These are phyloP conservation scores for Kwoniella newhampshirensis DNA, from an alignment of 768 basidiomycete species.

Conservation along the genomic window DNA sequence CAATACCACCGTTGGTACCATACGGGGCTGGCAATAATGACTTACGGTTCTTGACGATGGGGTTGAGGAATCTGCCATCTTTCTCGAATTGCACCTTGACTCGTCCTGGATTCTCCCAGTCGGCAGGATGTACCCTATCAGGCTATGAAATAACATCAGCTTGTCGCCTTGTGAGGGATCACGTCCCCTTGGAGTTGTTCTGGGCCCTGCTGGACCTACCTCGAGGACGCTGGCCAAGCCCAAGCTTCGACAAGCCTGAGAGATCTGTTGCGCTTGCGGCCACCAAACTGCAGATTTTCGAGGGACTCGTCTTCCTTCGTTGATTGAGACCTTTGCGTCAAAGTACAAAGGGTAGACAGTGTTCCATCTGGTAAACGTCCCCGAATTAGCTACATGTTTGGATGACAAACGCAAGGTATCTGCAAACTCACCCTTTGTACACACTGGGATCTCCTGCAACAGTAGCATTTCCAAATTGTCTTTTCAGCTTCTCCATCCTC, in stretches of 20 bases:
- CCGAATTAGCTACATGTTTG: slow-evolving; percentile 3
- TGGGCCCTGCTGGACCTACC: slow-evolving; percentile 55
- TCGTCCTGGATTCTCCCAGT: slow-evolving; percentile 97
- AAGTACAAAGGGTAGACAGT: slow-evolving; percentile 96
- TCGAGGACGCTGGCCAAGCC: slow-evolving; percentile 82
- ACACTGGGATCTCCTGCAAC: slow-evolving; percentile 37
- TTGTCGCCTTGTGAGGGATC: neutral
- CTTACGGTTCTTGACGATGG: slow-evolving; percentile 55
- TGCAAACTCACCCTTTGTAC: slow-evolving; percentile 48
- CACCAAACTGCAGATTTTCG: slow-evolving; percentile 83
- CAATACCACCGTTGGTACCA: neutral
- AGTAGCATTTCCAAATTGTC: slow-evolving; percentile 44
- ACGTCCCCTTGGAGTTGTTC: neutral
- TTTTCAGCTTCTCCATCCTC: slow-evolving; percentile 27
- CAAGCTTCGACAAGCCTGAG: slow-evolving; percentile 72
- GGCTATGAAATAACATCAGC: slow-evolving; percentile 44
- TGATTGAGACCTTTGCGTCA: slow-evolving; percentile 88
- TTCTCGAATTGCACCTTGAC: slow-evolving; percentile 70
- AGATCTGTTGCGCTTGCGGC: slow-evolving; percentile 91
- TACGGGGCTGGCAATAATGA: neutral
- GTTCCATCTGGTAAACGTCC: slow-evolving; percentile 69
- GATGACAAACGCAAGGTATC: neutral
- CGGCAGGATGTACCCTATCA: slow-evolving; percentile 83
- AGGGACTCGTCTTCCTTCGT: slow-evolving; percentile 76
- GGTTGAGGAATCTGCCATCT: slow-evolving; percentile 50